Evolutionary conservation across 805 yeast species (phyloP).

Genomic region (Blastobotrys chiropterorum): DNA sequence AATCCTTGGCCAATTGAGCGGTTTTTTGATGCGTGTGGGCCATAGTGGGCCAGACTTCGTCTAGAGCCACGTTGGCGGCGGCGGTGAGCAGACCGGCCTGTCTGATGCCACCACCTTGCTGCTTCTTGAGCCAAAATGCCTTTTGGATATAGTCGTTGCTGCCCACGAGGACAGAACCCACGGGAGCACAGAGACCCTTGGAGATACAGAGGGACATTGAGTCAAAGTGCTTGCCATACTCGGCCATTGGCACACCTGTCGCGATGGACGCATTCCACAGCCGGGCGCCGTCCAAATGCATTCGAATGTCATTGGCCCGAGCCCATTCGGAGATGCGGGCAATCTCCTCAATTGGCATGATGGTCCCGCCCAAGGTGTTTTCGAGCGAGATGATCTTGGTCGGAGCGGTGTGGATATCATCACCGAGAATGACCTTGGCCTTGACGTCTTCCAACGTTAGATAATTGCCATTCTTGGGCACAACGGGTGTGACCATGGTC

Average conservation of each 20-base stretch:
- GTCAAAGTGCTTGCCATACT: constrained; percentile 74
- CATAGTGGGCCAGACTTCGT: constrained; percentile 61
- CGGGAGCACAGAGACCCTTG: constrained; percentile 88
- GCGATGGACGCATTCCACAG: constrained; percentile 84
- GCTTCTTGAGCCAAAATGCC: constrained; percentile 83
- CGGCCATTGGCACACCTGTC: constrained; percentile 58
- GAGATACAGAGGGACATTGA: constrained; percentile 87
- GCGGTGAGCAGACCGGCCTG: constrained; percentile 77
- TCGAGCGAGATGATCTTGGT: constrained; percentile 80
- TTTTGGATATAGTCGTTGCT: constrained; percentile 48
- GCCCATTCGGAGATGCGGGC: constrained; percentile 66
- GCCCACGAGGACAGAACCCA: constrained; percentile 85
- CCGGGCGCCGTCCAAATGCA: constrained; percentile 95
- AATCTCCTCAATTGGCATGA: constrained; percentile 76
- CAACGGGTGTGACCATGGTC: constrained; percentile 84
- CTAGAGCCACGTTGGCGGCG: constrained; percentile 76
- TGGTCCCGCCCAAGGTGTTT: constrained; percentile 79
- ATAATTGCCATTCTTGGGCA: constrained; percentile 68
- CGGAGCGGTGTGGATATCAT: constrained; percentile 84
- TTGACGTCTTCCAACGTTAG: constrained; percentile 75
- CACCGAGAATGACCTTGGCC: constrained; percentile 61
- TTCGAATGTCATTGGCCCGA: constrained; percentile 45
- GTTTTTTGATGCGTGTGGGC: constrained; percentile 46
- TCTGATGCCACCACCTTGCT: constrained; percentile 89
- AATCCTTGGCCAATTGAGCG: constrained; percentile 37